Evolutionary conservation across 2,329 filamentous ascomycete species (phyloP).

Genomic region (Tolypocladium ovalisporum): DNA sequence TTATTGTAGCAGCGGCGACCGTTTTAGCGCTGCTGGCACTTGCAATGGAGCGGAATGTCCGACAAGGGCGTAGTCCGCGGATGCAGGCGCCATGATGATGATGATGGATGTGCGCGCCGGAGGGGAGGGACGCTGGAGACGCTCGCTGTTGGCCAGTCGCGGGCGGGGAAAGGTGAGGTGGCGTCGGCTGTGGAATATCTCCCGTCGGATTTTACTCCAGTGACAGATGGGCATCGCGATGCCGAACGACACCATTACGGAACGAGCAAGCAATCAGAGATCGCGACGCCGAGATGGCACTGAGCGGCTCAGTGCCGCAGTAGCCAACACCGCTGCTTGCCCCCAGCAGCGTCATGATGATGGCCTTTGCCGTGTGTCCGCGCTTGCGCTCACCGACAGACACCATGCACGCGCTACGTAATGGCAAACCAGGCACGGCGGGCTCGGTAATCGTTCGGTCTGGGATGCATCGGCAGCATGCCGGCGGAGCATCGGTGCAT

Average conservation of each 20-base stretch:
- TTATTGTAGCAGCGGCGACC: background rate
- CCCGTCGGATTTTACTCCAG: background rate
- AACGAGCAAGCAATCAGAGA: background rate
- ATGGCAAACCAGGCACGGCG: background rate
- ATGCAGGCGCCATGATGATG: background rate
- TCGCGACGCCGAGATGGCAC: background rate
- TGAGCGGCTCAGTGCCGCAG: too few relatives aligned
- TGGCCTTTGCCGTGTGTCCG: background rate
- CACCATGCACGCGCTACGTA: background rate
- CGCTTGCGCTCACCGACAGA: background rate
- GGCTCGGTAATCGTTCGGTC: background rate
- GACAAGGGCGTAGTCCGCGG: background rate
- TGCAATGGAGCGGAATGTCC: background rate
- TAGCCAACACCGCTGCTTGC: background rate
- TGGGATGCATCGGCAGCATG: background rate
- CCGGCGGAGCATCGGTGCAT: background rate
- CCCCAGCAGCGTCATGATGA: background rate
- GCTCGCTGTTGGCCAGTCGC: background rate
- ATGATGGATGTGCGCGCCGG: too few relatives aligned
- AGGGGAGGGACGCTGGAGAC: background rate
- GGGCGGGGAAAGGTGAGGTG: background rate
- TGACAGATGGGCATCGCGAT: background rate
- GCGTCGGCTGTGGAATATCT: background rate
- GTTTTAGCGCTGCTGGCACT: background rate
- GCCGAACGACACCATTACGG: background rate